A percentile compares a stretch with the other conserved stretches of the same genome.
phyloP scores from a whole-genome alignment of 805 yeast genomes.

The Yarrowia sp. region DNA sequence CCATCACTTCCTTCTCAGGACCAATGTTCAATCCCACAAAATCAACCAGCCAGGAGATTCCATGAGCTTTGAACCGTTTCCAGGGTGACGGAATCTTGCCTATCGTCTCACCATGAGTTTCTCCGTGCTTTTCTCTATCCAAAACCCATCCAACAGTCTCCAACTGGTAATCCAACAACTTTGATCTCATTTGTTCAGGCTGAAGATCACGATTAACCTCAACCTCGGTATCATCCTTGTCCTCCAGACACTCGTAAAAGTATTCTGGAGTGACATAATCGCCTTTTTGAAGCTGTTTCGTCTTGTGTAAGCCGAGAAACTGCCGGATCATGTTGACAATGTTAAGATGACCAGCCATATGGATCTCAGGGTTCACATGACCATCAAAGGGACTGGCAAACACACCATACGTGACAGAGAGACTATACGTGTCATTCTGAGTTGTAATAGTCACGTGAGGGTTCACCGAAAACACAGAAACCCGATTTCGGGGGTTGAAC shows the following conservation, averaged over 20 bases:
- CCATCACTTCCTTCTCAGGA: conserved; percentile 3
- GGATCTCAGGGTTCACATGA: conserved; percentile 18
- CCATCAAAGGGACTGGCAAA: conserved; percentile 17
- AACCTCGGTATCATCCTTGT: not conserved
- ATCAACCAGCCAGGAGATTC: conserved; percentile 43
- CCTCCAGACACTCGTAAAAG: conserved; percentile 26
- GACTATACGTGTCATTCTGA: not conserved
- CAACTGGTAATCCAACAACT: conserved; percentile 49
- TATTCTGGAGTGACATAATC: conserved; percentile 16
- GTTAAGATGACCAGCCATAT: conserved; percentile 10
- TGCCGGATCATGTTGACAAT: conserved; percentile 17
- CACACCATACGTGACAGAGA: conserved; percentile 2
- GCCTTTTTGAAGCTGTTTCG: not conserved
- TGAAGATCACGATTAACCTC: conserved; percentile 4
- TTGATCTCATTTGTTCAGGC: conserved; percentile 36
- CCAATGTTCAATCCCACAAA: conserved; percentile 28
- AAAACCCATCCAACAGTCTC: conserved; percentile 52
- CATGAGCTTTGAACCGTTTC: conserved; percentile 27
- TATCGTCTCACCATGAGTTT: conserved; percentile 9
- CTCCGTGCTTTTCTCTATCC: conserved; percentile 49
- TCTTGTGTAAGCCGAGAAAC: conserved; percentile 3
- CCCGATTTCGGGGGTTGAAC: not conserved
- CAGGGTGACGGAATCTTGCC: conserved; percentile 13
- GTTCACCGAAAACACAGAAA: not conserved
- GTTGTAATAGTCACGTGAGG: conserved; percentile 12